Evolutionary conservation across 352 stramenopile genomes (phyloP).

Genomic region (Globisporangium spinosum): DNA sequence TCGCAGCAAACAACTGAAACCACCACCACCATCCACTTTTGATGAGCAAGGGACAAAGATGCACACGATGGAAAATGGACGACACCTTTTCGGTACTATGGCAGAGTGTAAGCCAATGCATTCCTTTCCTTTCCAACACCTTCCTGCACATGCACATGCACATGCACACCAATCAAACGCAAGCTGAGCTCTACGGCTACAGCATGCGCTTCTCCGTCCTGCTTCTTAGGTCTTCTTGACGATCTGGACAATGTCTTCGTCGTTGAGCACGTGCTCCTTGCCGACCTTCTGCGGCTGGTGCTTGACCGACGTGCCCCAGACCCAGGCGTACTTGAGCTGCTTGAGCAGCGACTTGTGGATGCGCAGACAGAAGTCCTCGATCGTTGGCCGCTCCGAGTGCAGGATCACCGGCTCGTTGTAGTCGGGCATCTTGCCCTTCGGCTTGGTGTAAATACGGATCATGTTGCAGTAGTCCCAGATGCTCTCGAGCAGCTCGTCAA

Average conservation of each 20-base stretch:
- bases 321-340: slow-evolving; percentile 94
- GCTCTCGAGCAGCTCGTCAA: slow-evolving; percentile 95
- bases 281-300: slow-evolving; percentile 98
- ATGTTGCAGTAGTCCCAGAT: slow-evolving; percentile 99
- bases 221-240: slow-evolving; percentile 90
- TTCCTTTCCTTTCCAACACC: neutral
- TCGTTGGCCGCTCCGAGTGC: slow-evolving; percentile 91
- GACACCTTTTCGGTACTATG: neutral
- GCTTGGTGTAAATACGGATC: slow-evolving; percentile 99
- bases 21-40: neutral
- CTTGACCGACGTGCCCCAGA: slow-evolving; percentile 97
- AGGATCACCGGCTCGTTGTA: slow-evolving; percentile 97
- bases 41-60: neutral
- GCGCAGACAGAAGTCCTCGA: slow-evolving; percentile 96
- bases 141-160: neutral
- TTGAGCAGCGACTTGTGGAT: slow-evolving; percentile 90
- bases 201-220: neutral
- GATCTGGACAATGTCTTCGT: slow-evolving; percentile 99
- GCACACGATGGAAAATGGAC: neutral
- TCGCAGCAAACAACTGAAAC: neutral
- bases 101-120: neutral
- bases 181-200: neutral
- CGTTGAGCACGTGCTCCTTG: slow-evolving; percentile 95
- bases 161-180: neutral
- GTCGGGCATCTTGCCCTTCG: slow-evolving; percentile 93